Evolutionary conservation across 2,329 filamentous ascomycete genomes (phyloP), one percentile per base, ranked within the genome.

Genomic region (Polytolypa hystricis): DNA sequence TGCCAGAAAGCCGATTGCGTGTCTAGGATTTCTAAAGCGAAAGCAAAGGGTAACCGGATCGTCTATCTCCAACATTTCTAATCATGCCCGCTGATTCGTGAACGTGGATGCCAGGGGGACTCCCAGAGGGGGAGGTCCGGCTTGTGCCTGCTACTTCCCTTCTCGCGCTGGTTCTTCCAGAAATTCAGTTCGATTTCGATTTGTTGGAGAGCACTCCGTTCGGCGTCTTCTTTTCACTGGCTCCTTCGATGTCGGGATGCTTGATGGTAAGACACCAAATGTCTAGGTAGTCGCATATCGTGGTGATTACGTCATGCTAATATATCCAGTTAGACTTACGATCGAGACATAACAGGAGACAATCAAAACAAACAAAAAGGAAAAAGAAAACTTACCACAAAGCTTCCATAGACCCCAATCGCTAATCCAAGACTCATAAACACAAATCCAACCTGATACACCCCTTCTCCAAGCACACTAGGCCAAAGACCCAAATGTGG

Each of bases 211-310:
- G n/a, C n/a, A n/a, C n/a, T n/a, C n/a, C n/a, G n/a, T n/a, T n/a
- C n/a, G n/a, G n/a, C n/a, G n/a, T n/a, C n/a, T n/a, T n/a, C n/a
- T n/a, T 25, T 25, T 25, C 21, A 25, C 21, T 25, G 19, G 27
- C 28, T 8, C 18, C 29, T 35, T 68, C 65, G 23, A 66, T 55
- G 42, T 70, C 69, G 1, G 75, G 75, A 51, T 96, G 79, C 73
- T 98, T 98, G 65, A 98, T 98, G 1, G 84, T 93, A 57, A 98
- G 68, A 57, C 91, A 98, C 85, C 86, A 96, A 48, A 98, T 98
- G 57, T 98, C 91, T 42, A 96, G 71, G 58, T 93, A 94, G 58
- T 98, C 91, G 64, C 91, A 98, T 50, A 98, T 96, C 19, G 85
- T 93, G 41, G 91, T 85, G 47, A 98, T 95, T 39, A 96, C 87